Conservation (phyloP, 225 moss, liverwort and hornwort species). For the Marchantia polymorpha region DNA sequence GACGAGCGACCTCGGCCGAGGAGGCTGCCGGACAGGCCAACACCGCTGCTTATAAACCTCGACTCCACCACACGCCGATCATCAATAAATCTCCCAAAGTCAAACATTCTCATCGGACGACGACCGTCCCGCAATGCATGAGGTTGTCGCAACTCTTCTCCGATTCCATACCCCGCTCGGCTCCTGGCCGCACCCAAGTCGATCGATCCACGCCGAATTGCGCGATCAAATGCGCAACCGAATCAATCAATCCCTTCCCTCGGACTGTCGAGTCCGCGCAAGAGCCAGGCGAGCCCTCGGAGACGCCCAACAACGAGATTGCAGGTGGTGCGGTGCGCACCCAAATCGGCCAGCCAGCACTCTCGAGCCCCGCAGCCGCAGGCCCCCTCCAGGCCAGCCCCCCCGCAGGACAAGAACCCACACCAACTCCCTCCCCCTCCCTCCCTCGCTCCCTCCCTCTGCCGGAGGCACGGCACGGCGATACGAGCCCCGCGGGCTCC, state of each 20-base stretch:
- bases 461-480: background rate
- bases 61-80: slow-evolving; percentile 21
- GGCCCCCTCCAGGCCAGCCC: background rate
- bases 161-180: background rate
- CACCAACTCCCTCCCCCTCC: background rate
- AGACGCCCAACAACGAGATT: background rate
- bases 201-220: background rate
- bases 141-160: background rate
- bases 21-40: background rate
- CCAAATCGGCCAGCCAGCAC: background rate
- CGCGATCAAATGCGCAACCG: slow-evolving; percentile 5
- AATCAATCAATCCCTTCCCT: background rate
- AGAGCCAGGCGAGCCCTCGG: background rate
- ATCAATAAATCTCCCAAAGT: slow-evolving; percentile 19
- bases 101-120: background rate
- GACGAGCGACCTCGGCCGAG: background rate
- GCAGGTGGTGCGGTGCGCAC: background rate
- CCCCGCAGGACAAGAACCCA: slow-evolving; percentile 16
- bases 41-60: background rate
- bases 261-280: background rate
- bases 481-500: background rate
- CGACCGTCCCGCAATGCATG: background rate
- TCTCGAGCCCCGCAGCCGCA: background rate
- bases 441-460: background rate
- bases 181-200: background rate